Evolutionary conservation across 495 filamentous ascomycete species (phyloP).

Genomic region (Aspergillus asperescens): DNA sequence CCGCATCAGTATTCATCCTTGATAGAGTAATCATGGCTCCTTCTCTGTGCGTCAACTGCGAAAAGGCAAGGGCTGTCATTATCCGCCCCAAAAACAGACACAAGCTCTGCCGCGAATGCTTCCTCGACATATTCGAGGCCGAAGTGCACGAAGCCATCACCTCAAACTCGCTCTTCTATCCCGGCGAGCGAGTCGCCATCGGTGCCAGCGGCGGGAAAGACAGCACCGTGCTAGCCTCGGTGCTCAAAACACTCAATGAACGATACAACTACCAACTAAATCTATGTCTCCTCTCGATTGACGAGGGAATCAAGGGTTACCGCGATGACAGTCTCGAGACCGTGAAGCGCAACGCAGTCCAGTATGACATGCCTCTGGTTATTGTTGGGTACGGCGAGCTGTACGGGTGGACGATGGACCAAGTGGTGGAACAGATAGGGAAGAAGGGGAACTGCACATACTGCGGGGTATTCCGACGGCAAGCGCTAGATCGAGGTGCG

Average conservation of each 20-base stretch:
- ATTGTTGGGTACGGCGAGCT: conserved; percentile 92
- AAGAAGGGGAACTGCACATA: conserved; percentile 99
- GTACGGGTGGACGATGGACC: conserved; percentile 99
- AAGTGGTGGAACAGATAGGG: conserved; percentile 89
- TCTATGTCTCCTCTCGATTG: conserved; percentile 81
- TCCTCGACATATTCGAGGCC: conserved; percentile 79
- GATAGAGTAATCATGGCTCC: conserved; percentile 45
- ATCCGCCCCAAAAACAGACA: conserved; percentile 89
- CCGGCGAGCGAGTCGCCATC: conserved; percentile 85
- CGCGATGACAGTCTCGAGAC: conserved; percentile 93
- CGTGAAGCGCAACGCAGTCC: conserved; percentile 84
- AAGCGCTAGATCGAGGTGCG: conserved; percentile 90
- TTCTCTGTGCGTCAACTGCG: conserved; percentile 67
- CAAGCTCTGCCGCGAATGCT: conserved; percentile 86
- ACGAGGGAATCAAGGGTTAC: conserved; percentile 96
- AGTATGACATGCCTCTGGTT: conserved; percentile 84
- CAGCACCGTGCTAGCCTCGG: conserved; percentile 90
- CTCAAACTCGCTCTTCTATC: conserved; percentile 67
- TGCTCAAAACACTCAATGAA: conserved; percentile 91
- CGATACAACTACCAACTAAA: conserved; percentile 82
- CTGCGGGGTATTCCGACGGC: conserved; percentile 91
- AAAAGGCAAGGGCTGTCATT: conserved; percentile 72
- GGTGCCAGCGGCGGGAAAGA: conserved; percentile 97
- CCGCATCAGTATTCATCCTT: neutral
- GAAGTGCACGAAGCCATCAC: conserved; percentile 93